Evolutionary conservation across 345 rosid species (phyloP).

Genomic region (Corchorus capsularis): DNA sequence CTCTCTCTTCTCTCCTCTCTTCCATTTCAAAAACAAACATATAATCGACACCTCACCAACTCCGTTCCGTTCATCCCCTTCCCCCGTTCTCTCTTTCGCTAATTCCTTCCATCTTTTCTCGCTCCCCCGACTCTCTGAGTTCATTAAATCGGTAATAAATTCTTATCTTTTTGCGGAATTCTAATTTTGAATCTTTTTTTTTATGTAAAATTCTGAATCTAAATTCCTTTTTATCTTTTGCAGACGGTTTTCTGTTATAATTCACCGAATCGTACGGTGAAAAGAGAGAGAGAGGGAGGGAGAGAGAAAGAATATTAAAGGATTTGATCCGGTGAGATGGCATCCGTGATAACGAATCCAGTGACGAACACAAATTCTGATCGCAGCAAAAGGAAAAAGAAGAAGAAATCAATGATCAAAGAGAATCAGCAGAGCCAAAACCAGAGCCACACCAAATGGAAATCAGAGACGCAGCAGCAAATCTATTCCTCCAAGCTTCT

Average conservation of each 20-base stretch:
- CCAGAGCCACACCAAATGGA: slow-evolving; percentile 56
- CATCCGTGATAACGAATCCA: slow-evolving; percentile 23
- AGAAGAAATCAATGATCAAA: slow-evolving; percentile 50
- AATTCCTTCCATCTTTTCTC: slow-evolving; percentile 27
- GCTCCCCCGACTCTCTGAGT: neutral
- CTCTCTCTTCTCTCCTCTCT: neutral
- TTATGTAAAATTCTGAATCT: slow-evolving; percentile 1
- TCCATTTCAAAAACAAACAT: neutral
- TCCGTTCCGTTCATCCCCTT: slow-evolving; percentile 38
- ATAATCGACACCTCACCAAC: slow-evolving; percentile 34
- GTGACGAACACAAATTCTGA: slow-evolving; percentile 24
- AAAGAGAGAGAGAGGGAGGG: slow-evolving; percentile 5
- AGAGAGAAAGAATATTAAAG: slow-evolving; percentile 8
- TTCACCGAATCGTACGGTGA: slow-evolving; percentile 21
- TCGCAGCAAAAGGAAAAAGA: slow-evolving; percentile 57
- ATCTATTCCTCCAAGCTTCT: slow-evolving; percentile 80
- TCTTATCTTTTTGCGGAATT: neutral
- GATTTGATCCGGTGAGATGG: slow-evolving; percentile 20
- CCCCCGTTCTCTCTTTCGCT: neutral
- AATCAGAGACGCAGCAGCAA: slow-evolving; percentile 76
- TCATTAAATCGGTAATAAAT: neutral
- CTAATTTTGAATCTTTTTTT: neutral
- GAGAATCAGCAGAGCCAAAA: slow-evolving; percentile 33
- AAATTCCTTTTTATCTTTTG: neutral
- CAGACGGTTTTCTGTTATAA: slow-evolving; percentile 5